Conservation (phyloP, 2,329 filamentous ascomycete genomes). For the Fusarium abutilonis region DNA sequence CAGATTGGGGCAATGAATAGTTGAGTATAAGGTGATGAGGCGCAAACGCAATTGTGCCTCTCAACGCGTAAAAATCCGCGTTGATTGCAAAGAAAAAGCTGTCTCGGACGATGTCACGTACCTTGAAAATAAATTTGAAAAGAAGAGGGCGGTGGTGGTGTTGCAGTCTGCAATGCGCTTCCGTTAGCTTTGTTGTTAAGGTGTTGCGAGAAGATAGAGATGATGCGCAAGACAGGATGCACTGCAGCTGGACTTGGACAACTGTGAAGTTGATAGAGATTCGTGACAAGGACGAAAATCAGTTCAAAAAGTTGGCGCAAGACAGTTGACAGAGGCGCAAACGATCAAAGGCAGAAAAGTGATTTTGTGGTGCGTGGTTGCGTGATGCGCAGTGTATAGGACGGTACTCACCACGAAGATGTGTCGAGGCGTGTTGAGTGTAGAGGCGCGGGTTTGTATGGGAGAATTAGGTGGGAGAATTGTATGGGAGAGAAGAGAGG, state of each 20-base stretch:
- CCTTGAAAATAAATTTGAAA: conserved; percentile 35
- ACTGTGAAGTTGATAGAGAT: conserved; percentile 31
- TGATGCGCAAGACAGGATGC: conserved; percentile 29
- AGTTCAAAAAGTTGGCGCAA: conserved; percentile 29
- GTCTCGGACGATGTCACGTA: conserved; percentile 29
- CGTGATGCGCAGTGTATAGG: conserved; percentile 26
- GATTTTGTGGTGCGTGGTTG: conserved; percentile 47
- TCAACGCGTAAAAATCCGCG: conserved; percentile 31
- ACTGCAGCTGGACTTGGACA: conserved; percentile 38
- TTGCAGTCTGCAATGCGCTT: conserved; percentile 47
- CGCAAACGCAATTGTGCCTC: conserved; percentile 46
- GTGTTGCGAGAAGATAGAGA: conserved; percentile 31
- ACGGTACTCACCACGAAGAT: conserved; percentile 63
- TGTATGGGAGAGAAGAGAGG: conserved; percentile 70
- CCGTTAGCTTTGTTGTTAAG: conserved; percentile 40
- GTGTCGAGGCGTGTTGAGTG: conserved; percentile 54
- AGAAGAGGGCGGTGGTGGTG: conserved; percentile 25
- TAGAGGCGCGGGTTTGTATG: conserved; percentile 59
- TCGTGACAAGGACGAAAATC: conserved; percentile 35
- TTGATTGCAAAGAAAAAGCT: conserved; percentile 31
- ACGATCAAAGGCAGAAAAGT: conserved; percentile 50
- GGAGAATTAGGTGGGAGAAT: conserved; percentile 64
- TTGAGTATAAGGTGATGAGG: conserved; percentile 36
- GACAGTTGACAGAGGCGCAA: conserved; percentile 12
- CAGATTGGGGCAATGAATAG: conserved; percentile 20